A percentile compares a stretch with the other conserved stretches of the same genome.
These are phyloP conservation scores for Flaveria trinervia DNA, from an alignment of 129 eudicot species.

Conservation along the genomic window DNA sequence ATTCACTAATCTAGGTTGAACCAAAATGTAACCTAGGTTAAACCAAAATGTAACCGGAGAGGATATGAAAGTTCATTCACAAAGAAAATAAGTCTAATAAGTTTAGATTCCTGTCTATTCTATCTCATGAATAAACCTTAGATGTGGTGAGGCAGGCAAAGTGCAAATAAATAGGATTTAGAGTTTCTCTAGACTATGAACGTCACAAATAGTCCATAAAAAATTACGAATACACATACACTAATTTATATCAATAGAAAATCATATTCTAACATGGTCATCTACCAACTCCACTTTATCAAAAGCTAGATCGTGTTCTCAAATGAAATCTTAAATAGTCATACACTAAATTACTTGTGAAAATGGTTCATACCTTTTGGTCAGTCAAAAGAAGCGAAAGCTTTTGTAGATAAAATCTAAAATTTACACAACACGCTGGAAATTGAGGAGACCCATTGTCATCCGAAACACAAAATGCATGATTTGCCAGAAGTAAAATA, in stretches of 20 bases:
- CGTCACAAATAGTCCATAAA: not conserved
- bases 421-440: constrained; percentile 37
- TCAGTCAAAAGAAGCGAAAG: constrained; percentile 75
- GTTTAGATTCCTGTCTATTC: constrained; percentile 11
- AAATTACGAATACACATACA: not conserved
- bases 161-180: not conserved
- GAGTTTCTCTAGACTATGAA: not conserved
- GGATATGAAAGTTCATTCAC: not conserved
- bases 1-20: not conserved
- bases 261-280: not conserved
- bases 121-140: not conserved
- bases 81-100: not conserved
- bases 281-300: not conserved
- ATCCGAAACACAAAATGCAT: constrained; percentile 45
- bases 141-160: not conserved
- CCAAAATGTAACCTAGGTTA: not conserved
- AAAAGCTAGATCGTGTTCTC: not conserved
- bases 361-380: constrained; percentile 57
- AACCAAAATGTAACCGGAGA: not conserved
- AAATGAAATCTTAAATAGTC: not conserved
- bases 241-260: not conserved
- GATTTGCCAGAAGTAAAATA: constrained; percentile 54
- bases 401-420: constrained; percentile 53
- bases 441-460: constrained; percentile 43
- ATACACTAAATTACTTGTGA: not conserved